Base-by-base conservation (phyloP, 345 rosid genomes). In the Rhodamnia rubescens region DNA sequence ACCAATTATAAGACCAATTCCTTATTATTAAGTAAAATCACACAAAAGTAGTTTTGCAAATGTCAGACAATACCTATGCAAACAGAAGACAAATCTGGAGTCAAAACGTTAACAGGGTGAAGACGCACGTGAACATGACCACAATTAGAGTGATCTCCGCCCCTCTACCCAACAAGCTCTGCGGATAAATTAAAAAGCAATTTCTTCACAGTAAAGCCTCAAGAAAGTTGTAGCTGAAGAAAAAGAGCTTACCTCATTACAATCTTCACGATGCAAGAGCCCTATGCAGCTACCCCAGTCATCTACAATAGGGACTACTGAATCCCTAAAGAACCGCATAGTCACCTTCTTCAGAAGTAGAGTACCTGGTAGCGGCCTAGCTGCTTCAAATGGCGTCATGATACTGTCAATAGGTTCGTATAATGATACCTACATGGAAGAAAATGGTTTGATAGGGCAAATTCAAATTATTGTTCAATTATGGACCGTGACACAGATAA, bases 211-310 rank as follows among this genome's bases (percentile, higher is more conserved):
- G 49, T 18, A 53, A 69, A 69, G 80, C 80, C 80, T 52, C 47
- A 20, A 26, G 36, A 29, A 47, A 57, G 47, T 58, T 83, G 50
- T 40, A 53, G 47, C 36, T 36, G 44, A 86, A 58, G 54, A 14
- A 61, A 22, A 44, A 74, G 21, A 78, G 83, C 86, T 50, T 85
- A 94, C 97, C 92, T 93, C 92, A 57, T 15, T 87, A 91, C 96
- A 95, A 85, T 94, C 97, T 86, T 93, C 93, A 20, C 93, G 92
- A 86, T 95, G 94, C 95, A 94, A 88, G 47, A 94, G 87, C 75
- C 98, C 95, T n/a, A 92, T 83, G 84, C 95, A 95, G 90, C 90
- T 88, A 85, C 94, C 96, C 91, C 94, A 82, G 24, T 94, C 96
- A 83, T 95, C 95, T 69, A 94, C 61, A 81, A 93, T 87, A 64